Base-by-base conservation (phyloP, 176 grass and related monocot genomes). In the Aegilops sharonensis region DNA sequence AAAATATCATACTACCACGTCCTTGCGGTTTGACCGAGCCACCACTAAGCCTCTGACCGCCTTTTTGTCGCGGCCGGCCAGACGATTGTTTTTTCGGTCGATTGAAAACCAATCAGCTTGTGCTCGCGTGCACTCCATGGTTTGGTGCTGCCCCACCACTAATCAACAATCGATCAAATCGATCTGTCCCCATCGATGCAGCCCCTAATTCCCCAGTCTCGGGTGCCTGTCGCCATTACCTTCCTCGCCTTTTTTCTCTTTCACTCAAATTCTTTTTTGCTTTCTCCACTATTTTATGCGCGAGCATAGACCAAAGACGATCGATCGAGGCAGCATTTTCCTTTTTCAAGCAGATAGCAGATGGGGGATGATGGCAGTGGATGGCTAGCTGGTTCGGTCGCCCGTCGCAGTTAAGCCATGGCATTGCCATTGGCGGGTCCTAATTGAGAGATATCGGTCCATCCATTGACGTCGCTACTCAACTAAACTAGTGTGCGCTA, bases 71-170 rank as follows among this genome's bases (percentile, higher is more conserved):
- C 65, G 6, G 17, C 52, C 66, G 56, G 56, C 56, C 66, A 59
- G 18, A 20, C 56, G 56, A 59, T 21, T 21, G 7, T 59, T 21
- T 21, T 21, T 17, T 47, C 5, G 1, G 2, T 18, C 7, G 7
- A 59, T 59, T 59, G 11, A 45, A 25, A 73, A 40, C 5, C 65
- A 64, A 75, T 9, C 1, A 64, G 80, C 2, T 90, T 87, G 80
- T 68, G 84, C 89, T 90, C 56, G 89, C 89, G 84, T 90, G 89
- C 89, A 79, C 89, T 67, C 83, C 31, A 23, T n/a, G 72, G 65
- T 10, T 62, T 6, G 68, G 47, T 3, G 70, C 4, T 27, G 70
- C 12, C 78, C 69, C 77, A 81, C 77, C n/a, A 54, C 50, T 54
- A 54, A 54, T 54, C 48, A 52, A 52, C 5, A 3, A 57, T 57